These are phyloP conservation scores for Solanum chilense DNA, from an alignment of 257 asterid genomes.

Conservation along the genomic window DNA sequence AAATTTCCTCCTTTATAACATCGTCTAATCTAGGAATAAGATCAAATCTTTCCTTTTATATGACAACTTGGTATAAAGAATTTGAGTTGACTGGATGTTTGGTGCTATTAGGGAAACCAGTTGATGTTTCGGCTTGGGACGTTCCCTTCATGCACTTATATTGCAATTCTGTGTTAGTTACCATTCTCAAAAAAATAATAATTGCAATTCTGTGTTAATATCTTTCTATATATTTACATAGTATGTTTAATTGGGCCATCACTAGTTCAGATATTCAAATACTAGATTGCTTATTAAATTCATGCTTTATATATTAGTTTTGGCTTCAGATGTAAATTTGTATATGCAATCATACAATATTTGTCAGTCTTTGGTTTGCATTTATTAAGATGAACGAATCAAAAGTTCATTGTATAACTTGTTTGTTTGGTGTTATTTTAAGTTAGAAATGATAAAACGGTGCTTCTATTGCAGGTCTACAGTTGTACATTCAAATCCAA, in stretches of 20 bases:
- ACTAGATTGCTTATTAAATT: not conserved
- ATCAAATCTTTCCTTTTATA: not conserved
- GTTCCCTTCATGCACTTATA: not conserved
- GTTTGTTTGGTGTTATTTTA: not conserved
- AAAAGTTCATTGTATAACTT: not conserved
- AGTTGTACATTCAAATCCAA: slow-evolving; percentile 51
- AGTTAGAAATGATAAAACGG: not conserved
- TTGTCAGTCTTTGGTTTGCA: not conserved
- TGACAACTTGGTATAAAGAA: not conserved
- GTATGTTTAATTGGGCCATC: not conserved
- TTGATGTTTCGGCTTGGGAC: not conserved
- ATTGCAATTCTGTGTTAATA: not conserved
- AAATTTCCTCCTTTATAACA: not conserved
- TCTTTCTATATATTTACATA: not conserved
- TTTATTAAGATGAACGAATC: not conserved
- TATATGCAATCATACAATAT: not conserved
- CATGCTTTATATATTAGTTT: not conserved
- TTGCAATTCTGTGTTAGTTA: too few species aligned
- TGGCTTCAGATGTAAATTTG: not conserved
- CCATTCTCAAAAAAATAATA: not conserved
- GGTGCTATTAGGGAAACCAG: not conserved
- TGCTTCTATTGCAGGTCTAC: slow-evolving; percentile 36
- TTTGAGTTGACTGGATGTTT: not conserved
- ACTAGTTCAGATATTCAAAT: not conserved
- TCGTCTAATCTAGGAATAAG: not conserved